A percentile compares a stretch with the other conserved stretches of the same genome.
phyloP scores from a whole-genome alignment of 768 basidiomycete genomes.

The Termitomyces sp. region DNA sequence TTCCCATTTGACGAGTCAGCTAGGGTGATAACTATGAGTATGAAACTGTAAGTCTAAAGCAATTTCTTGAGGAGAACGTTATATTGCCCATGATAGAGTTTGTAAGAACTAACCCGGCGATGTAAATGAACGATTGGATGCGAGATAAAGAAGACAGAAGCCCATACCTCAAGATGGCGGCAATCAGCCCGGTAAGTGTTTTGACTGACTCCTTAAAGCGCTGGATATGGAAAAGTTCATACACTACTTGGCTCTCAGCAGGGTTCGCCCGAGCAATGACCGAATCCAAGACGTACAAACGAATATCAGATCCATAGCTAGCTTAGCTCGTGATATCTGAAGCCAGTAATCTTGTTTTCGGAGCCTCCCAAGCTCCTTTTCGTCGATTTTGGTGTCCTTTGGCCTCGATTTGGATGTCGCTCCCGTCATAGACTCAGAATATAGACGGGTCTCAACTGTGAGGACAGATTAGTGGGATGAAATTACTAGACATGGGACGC shows the following conservation, averaged over 20 bases:
- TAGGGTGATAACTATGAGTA: background rate
- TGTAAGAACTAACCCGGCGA: constrained; percentile 48
- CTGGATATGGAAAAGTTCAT: constrained; percentile 70
- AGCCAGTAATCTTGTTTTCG: constrained; percentile 76
- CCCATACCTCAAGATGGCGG: constrained; percentile 68
- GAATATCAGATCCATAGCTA: constrained; percentile 82
- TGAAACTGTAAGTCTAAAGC: constrained; percentile 11
- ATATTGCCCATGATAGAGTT: constrained; percentile 72
- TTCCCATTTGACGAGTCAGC: background rate
- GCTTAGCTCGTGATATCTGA: constrained; percentile 61
- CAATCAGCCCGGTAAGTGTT: constrained; percentile 59
- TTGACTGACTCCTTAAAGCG: constrained; percentile 56
- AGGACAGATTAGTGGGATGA: background rate
- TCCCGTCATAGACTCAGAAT: constrained; percentile 66
- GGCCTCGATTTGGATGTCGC: constrained; percentile 68
- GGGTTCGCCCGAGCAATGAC: constrained; percentile 8
- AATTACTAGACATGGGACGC: constrained; percentile 5
- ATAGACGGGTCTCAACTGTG: constrained; percentile 68
- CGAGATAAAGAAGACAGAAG: background rate
- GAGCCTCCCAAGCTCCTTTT: constrained; percentile 64
- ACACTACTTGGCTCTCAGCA: constrained; percentile 42
- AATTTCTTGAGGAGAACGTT: constrained; percentile 52
- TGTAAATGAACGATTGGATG: constrained; percentile 7
- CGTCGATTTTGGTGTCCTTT: constrained; percentile 52
- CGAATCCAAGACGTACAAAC: constrained; percentile 54